These are phyloP conservation scores for Ganoderma meredithae DNA, from an alignment of 1,284 basidiomycete genomes.

Conservation along the genomic window DNA sequence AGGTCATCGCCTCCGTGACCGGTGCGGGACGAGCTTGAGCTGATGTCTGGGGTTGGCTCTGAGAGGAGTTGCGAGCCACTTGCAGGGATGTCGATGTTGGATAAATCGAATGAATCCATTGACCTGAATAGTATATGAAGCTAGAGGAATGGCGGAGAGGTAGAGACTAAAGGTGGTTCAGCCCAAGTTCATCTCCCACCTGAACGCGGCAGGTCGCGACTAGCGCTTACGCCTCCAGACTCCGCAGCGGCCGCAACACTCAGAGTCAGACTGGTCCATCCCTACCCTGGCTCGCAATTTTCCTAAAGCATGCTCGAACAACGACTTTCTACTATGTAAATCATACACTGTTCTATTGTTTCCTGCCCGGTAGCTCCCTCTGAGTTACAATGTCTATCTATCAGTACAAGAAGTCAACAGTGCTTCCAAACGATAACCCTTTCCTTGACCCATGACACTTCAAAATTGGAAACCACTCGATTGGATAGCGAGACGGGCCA, in stretches of 20 bases:
- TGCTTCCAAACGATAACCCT: neutral
- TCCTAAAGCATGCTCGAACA: neutral
- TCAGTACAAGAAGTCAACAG: neutral
- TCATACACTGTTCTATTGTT: neutral
- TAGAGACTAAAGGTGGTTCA: neutral
- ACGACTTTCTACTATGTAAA: neutral
- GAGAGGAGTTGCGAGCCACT: conserved; percentile 59
- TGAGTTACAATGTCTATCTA: neutral
- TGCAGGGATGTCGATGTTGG: conserved; percentile 43
- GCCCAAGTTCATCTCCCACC: neutral
- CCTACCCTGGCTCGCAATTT: neutral
- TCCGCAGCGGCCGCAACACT: no score
- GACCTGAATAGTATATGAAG: neutral
- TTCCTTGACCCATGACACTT: neutral
- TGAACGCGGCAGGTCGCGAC: no score
- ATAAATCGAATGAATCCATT: conserved; percentile 46
- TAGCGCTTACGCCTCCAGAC: no score
- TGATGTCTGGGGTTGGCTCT: conserved; percentile 53
- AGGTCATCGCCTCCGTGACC: conserved; percentile 61
- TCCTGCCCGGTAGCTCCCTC: neutral
- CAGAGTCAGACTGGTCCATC: no score
- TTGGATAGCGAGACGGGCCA: neutral
- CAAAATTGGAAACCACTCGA: neutral
- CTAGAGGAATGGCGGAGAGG: neutral
- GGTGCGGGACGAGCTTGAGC: conserved; percentile 50